These are phyloP conservation scores for Globisporangium iwayamae DNA, from an alignment of 352 stramenopile species.

Conservation along the genomic window DNA sequence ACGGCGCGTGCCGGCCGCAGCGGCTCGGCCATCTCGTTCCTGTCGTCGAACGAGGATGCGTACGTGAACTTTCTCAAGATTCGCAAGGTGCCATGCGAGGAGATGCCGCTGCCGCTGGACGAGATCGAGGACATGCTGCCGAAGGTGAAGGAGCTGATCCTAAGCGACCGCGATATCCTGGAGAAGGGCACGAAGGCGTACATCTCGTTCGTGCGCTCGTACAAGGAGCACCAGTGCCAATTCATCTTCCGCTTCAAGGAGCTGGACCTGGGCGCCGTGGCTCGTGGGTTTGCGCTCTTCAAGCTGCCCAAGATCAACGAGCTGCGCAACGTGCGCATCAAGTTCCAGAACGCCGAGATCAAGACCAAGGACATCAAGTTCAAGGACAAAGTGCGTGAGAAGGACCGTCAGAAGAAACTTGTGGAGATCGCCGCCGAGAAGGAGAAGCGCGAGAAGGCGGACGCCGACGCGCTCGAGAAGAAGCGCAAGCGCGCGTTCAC, in stretches of 20 bases:
- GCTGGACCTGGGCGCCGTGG: slow-evolving; percentile 93
- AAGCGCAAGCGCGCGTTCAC: slow-evolving; percentile 58
- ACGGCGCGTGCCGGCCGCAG: slow-evolving; percentile 94
- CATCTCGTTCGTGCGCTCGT: slow-evolving; percentile 98
- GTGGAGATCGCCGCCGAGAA: slow-evolving; percentile 69
- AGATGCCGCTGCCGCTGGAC: slow-evolving; percentile 65
- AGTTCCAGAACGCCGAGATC: slow-evolving; percentile 84
- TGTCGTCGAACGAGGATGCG: slow-evolving; percentile 95
- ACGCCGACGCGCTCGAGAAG: slow-evolving; percentile 45
- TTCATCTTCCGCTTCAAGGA: slow-evolving; percentile 99
- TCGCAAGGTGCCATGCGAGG: slow-evolving; percentile 90
- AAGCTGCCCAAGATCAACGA: slow-evolving; percentile 88
- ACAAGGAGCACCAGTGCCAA: slow-evolving; percentile 98
- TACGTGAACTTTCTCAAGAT: slow-evolving; percentile 97
- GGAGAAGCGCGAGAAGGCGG: slow-evolving; percentile 53
- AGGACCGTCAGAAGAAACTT: slow-evolving; percentile 95
- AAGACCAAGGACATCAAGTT: slow-evolving; percentile 93
- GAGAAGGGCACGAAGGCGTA: slow-evolving; percentile 99
- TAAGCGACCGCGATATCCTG: slow-evolving; percentile 95
- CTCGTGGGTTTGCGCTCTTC: slow-evolving; percentile 79
- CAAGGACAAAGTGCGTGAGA: slow-evolving; percentile 96
- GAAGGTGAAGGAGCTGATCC: slow-evolving; percentile 85
- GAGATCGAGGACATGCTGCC: slow-evolving; percentile 81
- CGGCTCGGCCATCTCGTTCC: slow-evolving; percentile 93
- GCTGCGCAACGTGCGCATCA: slow-evolving; percentile 70